Percentiles rank a stretch among this genome's conserved stretches.
Evolutionary conservation across 371 early-diverging fungal species (phyloP).

Genomic region (Mortierella sp.): DNA sequence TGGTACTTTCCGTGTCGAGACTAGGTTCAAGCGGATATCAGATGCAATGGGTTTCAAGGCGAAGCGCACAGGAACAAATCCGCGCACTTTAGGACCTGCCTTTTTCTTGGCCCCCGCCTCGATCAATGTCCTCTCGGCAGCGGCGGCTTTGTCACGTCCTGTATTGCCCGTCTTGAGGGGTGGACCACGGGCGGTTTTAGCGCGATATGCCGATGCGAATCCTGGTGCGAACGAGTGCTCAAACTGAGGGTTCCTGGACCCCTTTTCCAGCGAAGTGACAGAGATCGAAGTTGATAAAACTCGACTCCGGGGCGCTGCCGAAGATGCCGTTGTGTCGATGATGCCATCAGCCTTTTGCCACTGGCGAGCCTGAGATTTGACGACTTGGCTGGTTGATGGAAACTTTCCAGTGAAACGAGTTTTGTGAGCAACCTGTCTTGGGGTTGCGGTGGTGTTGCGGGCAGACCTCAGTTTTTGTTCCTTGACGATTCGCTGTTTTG

Average conservation of each 20-base stretch:
- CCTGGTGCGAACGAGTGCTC: conserved; percentile 53
- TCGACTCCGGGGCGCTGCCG: conserved; percentile 11
- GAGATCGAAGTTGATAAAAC: conserved; percentile 40
- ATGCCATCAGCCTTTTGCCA: conserved; percentile 17
- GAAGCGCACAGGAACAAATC: conserved; percentile 64
- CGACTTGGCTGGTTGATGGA: conserved; percentile 17
- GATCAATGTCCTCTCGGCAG: conserved; percentile 54
- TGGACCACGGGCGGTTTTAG: background rate
- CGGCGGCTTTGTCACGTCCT: conserved; percentile 53
- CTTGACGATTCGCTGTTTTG: conserved; percentile 48
- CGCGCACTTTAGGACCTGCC: conserved; percentile 57
- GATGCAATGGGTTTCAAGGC: conserved; percentile 60
- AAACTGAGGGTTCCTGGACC: conserved; percentile 51
- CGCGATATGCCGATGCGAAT: conserved; percentile 29
- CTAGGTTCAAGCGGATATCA: conserved; percentile 52
- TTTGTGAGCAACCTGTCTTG: background rate
- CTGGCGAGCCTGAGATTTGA: conserved; percentile 22
- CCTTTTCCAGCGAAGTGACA: conserved; percentile 48
- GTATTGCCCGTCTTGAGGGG: conserved; percentile 42
- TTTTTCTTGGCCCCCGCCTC: conserved; percentile 35
- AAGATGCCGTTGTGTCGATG: background rate
- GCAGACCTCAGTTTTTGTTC: conserved; percentile 39
- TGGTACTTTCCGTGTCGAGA: conserved; percentile 30
- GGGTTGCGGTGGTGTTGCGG: background rate
- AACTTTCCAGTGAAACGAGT: conserved; percentile 1